Percentiles rank a stretch among this genome's conserved stretches.
phyloP scores from a whole-genome alignment of 2,329 filamentous ascomycete species.

The Curvularia sp. region DNA sequence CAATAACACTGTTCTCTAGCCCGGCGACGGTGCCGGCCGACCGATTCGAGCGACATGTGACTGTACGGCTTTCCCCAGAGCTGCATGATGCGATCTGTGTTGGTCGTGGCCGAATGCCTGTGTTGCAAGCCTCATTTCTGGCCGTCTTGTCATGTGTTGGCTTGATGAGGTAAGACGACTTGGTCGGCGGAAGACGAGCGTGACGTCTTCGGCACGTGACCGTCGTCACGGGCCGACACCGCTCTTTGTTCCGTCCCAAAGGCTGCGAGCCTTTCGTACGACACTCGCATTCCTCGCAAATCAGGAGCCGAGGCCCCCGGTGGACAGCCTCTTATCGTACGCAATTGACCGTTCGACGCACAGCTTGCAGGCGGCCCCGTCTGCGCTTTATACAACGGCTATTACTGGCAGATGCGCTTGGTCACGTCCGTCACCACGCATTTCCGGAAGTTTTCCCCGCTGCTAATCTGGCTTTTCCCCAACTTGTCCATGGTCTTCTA shows the following conservation, averaged over 20 bases:
- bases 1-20: neutral
- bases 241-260: constrained; percentile 4
- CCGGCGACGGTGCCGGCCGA: neutral
- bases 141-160: neutral
- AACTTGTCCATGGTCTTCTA: constrained; percentile 13
- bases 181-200: neutral
- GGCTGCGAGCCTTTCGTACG: neutral
- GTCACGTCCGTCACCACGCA: constrained; percentile 13
- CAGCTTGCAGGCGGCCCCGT: neutral
- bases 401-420: constrained; percentile 13
- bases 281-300: neutral
- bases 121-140: neutral
- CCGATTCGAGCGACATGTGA: neutral
- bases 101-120: neutral
- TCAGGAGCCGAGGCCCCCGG: neutral
- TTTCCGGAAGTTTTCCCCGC: constrained; percentile 13
- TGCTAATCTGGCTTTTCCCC: constrained; percentile 3
- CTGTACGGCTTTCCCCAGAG: neutral
- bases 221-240: constrained; percentile 1
- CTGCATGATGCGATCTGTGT: neutral
- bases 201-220: constrained; percentile 2
- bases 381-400: constrained; percentile 7
- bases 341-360: constrained; percentile 2
- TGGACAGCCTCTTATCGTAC: neutral
- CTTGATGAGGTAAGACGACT: neutral